Evolutionary conservation across 805 yeast genomes (phyloP), one percentile per base, ranked within the genome.

Genomic region (Candida xyloterini): DNA sequence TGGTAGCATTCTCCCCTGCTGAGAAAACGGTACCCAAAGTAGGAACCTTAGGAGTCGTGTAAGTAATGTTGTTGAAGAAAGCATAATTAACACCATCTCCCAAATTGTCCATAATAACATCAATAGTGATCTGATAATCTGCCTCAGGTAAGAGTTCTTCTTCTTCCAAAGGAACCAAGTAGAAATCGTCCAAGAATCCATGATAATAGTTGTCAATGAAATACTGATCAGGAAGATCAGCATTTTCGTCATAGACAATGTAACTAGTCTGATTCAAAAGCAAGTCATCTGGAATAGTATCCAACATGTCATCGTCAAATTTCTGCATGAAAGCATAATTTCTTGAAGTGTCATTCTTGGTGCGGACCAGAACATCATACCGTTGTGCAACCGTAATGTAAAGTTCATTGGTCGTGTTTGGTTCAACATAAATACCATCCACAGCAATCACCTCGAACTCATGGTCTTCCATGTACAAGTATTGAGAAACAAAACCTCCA

Each of bases 381-480:
- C 99, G 81, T 69, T 93, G 99, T 30, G 97, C 98, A 40, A 80
- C 89, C 8, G 95, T 78, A 54, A 93, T 75, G 63, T 87, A 89
- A 31, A 91, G 52, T 69, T 78, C 71, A 24, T 73, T 74, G 7
- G 96, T 82, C 41, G 71, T 76, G 55, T 79, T 77, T 33, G 81
- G 81, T 62, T 89, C 85, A 14, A 86, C 90, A 55, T 84, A 76
- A 33, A 90, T 69, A 61, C 99, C 99, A 62, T 93, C 99, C 33
- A 89, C 83, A 58, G 90, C 98, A 47, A 93, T 84, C 36, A 93
- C 82, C 10, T 87, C 79, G 65, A 93, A 74, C 24, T 74, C 76
- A 65, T 91, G 97, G 63, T 81, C 95, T 66, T 91, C 95, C 60
- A 93, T 77, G 70, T 80, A 85, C 56, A 93, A 63, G 65, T 83